A percentile compares a stretch with the other conserved stretches of the same genome.
These are phyloP conservation scores for Quercus aquifolioides DNA, from an alignment of 306 rosid genomes.

Conservation along the genomic window DNA sequence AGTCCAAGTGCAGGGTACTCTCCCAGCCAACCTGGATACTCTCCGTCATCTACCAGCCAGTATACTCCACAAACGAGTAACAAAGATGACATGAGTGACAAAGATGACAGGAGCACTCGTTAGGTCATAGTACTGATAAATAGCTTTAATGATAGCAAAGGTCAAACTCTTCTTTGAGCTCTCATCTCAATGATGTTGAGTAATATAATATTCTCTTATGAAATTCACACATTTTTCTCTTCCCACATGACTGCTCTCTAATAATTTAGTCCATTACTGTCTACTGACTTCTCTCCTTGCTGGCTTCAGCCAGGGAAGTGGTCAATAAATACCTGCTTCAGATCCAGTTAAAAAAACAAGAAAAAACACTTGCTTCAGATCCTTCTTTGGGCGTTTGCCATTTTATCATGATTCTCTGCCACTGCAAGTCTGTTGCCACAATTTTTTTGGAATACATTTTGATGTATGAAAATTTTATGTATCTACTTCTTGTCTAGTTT, in stretches of 20 bases:
- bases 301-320: neutral
- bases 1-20: slow-evolving; percentile 99
- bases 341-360: neutral
- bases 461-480: neutral
- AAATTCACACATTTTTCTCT: neutral
- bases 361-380: no score
- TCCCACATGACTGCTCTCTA: neutral
- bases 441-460: neutral
- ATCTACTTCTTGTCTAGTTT: neutral
- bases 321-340: neutral
- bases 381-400: neutral
- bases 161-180: slow-evolving; percentile 9
- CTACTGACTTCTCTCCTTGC: neutral
- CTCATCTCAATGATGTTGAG: neutral
- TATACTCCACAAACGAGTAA: slow-evolving; percentile 83
- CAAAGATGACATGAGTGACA: slow-evolving; percentile 43
- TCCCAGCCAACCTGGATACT: slow-evolving; percentile 98
- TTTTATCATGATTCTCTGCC: neutral
- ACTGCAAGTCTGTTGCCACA: neutral
- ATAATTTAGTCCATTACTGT: neutral
- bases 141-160: slow-evolving; percentile 4
- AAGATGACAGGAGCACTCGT: slow-evolving; percentile 58
- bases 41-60: slow-evolving; percentile 92
- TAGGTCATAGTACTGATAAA: slow-evolving; percentile 26
- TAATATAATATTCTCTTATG: neutral